A percentile compares a stretch with the other conserved stretches of the same genome.
Evolutionary conservation across 208 protist genomes (phyloP).

Genomic region (Trypanosoma congolense): DNA sequence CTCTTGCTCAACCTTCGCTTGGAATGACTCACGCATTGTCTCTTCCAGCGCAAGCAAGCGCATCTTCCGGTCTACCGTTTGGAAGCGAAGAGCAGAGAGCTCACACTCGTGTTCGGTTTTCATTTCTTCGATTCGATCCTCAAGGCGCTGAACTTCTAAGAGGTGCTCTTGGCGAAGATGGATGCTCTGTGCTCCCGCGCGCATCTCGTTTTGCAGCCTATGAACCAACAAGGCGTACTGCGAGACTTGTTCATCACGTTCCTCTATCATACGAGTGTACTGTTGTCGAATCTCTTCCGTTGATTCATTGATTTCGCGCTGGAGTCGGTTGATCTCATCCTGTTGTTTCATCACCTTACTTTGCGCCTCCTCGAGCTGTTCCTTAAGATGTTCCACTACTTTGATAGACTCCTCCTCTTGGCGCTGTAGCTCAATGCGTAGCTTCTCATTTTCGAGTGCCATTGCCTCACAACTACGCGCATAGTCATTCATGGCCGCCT

Average conservation of each 20-base stretch:
- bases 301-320: slow-evolving; percentile 20
- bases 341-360: slow-evolving; percentile 27
- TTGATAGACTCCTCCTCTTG: slow-evolving; percentile 53
- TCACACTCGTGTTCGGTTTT: slow-evolving; percentile 52
- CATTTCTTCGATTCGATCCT: slow-evolving; percentile 54
- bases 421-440: slow-evolving; percentile 39
- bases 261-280: slow-evolving; percentile 49
- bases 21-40: slow-evolving; percentile 58
- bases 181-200: slow-evolving; percentile 43
- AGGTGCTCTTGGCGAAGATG: slow-evolving; percentile 59
- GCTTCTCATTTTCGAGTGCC: slow-evolving; percentile 42
- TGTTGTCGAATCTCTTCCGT: slow-evolving; percentile 30
- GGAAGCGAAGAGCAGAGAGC: slow-evolving; percentile 60
- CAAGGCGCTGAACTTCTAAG: slow-evolving; percentile 60
- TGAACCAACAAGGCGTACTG: slow-evolving; percentile 42
- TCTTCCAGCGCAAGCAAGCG: slow-evolving; percentile 69
- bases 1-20: slow-evolving; percentile 45
- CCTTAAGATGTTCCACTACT: slow-evolving; percentile 44
- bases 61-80: slow-evolving; percentile 81
- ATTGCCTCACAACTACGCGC: slow-evolving; percentile 28
- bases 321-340: slow-evolving; percentile 33
- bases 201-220: slow-evolving; percentile 61
- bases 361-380: slow-evolving; percentile 36
- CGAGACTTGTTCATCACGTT: slow-evolving; percentile 58
- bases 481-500: slow-evolving; percentile 44